A percentile compares a stretch with the other conserved stretches of the same genome.
These are phyloP conservation scores for Fusarium oxysporum DNA, from an alignment of 2,329 filamentous ascomycete genomes.

Conservation along the genomic window DNA sequence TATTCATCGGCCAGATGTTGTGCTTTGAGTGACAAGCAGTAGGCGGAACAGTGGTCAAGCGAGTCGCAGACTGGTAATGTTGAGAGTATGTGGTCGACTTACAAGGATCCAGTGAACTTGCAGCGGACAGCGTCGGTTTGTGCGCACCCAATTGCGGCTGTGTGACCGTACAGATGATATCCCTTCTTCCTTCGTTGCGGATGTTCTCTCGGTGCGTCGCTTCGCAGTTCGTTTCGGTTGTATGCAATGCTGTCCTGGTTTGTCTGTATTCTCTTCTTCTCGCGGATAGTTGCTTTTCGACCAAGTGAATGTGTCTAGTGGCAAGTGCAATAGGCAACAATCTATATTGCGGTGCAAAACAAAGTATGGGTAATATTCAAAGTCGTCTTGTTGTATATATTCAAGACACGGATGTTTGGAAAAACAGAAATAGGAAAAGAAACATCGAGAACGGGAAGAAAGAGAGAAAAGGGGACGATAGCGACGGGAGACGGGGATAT, in stretches of 20 bases:
- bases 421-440: conserved; percentile 31
- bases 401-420: conserved; percentile 16
- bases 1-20: conserved; percentile 32
- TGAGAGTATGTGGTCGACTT: conserved; percentile 37
- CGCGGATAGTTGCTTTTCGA: conserved; percentile 18
- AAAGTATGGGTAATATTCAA: conserved; percentile 13
- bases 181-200: conserved; percentile 2
- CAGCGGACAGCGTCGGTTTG: conserved; percentile 24
- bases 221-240: conserved; percentile 31
- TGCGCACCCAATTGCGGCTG: conserved; percentile 30
- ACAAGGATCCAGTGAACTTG: conserved; percentile 38
- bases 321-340: conserved; percentile 2
- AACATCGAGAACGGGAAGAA: conserved; percentile 35
- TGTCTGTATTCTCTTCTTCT: conserved; percentile 12
- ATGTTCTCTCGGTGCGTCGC: conserved; percentile 17
- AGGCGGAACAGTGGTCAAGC: conserved; percentile 8
- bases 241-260: conserved; percentile 11
- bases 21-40: conserved; percentile 29
- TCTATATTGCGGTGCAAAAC: conserved; percentile 13
- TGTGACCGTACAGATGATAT: conserved; percentile 20
- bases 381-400: conserved; percentile 10
- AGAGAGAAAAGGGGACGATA: conserved; percentile 37
- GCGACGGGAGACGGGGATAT: conserved; percentile 36
- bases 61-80: conserved; percentile 9
- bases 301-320: conserved; percentile 10